Evolutionary conservation across 2,329 filamentous ascomycete species (phyloP).

Genomic region (Alternaria conjuncta): DNA sequence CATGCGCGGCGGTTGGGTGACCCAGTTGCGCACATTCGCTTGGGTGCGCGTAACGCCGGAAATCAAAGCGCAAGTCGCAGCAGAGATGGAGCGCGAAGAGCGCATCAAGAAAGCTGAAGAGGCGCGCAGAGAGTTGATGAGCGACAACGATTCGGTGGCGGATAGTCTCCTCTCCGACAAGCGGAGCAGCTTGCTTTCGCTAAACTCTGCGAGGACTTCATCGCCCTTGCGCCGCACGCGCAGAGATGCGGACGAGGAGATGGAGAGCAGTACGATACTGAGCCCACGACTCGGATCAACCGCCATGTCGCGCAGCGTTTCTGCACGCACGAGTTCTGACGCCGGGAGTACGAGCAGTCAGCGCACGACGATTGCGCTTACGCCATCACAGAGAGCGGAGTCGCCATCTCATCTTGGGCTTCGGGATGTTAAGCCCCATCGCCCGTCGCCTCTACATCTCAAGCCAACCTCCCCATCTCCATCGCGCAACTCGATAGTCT

Average conservation of each 20-base stretch:
- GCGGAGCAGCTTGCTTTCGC: conserved; percentile 37
- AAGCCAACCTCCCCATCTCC: conserved; percentile 42
- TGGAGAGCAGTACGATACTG: conserved; percentile 39
- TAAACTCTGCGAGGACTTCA: conserved; percentile 30
- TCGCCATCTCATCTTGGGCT: conserved; percentile 29
- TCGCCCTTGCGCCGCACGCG: conserved; percentile 39
- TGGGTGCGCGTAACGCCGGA: conserved; percentile 86
- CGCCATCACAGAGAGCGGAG: conserved; percentile 25
- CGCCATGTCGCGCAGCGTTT: conserved; percentile 32
- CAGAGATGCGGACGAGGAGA: conserved; percentile 33
- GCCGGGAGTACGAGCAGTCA: conserved; percentile 46
- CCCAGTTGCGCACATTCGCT: conserved; percentile 87
- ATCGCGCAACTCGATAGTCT: conserved; percentile 22
- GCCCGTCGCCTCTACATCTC: conserved; percentile 42
- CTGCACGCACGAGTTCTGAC: conserved; percentile 38
- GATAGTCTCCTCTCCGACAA: conserved; percentile 41
- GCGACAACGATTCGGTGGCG: conserved; percentile 40
- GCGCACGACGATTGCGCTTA: conserved; percentile 43
- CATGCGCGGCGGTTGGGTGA: conserved; percentile 90
- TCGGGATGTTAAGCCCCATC: conserved; percentile 34
- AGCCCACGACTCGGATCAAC: conserved; percentile 30
- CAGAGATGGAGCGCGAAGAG: conserved; percentile 64
- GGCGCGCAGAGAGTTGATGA: conserved; percentile 31
- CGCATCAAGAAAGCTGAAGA: conserved; percentile 40
- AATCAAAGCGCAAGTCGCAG: conserved; percentile 80